A percentile compares a stretch with the other conserved stretches of the same genome.
These are phyloP conservation scores for Suillus subluteus DNA, from an alignment of 768 basidiomycete genomes.

Conservation along the genomic window DNA sequence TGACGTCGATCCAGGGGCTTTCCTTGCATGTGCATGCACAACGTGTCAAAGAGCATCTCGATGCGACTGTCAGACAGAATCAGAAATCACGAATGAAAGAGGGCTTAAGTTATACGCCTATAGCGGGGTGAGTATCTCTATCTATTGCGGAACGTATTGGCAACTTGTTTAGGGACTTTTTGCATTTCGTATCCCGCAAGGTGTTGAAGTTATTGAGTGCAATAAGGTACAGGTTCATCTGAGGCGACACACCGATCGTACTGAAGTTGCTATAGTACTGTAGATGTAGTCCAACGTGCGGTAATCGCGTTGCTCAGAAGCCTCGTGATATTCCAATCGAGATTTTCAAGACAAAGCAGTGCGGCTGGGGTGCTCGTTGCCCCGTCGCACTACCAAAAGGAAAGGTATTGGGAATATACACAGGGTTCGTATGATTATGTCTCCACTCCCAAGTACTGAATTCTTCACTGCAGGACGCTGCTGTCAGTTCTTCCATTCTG, in stretches of 20 bases:
- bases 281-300: constrained; percentile 46
- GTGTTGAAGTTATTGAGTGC: constrained; percentile 65
- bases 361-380: constrained; percentile 72
- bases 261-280: constrained; percentile 42
- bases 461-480: constrained; percentile 40
- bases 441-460: constrained; percentile 9
- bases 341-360: constrained; percentile 61
- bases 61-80: constrained; percentile 55
- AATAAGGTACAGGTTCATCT: constrained; percentile 48
- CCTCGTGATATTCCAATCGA: constrained; percentile 61
- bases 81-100: constrained; percentile 38
- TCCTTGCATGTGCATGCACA: constrained; percentile 50
- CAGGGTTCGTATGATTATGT: constrained; percentile 51
- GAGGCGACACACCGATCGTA: background rate
- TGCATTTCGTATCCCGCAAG: constrained; percentile 43
- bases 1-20: constrained; percentile 34
- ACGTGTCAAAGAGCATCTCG: constrained; percentile 34
- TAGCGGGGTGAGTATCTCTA: constrained; percentile 35
- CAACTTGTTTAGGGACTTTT: constrained; percentile 48
- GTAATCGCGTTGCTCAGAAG: constrained; percentile 63
- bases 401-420: constrained; percentile 68
- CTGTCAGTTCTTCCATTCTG: constrained; percentile 39
- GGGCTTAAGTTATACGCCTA: constrained; percentile 46
- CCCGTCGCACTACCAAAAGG: constrained; percentile 46
- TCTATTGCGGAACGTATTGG: constrained; percentile 6